phyloP scores from a whole-genome alignment of 1,284 basidiomycete genomes.

The Leccinum laetum region DNA sequence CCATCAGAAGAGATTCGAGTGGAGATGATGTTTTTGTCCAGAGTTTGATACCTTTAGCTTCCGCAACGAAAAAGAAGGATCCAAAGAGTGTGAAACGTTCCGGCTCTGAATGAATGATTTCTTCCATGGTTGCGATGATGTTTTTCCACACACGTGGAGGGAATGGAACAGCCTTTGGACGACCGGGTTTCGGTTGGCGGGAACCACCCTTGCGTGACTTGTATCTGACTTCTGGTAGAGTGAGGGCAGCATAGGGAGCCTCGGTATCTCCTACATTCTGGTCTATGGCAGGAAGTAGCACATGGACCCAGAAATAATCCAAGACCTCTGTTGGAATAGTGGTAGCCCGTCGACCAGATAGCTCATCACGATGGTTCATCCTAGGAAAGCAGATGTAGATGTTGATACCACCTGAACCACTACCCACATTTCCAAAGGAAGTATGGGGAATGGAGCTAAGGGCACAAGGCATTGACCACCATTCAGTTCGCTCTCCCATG shows the following conservation, averaged over 20 bases:
- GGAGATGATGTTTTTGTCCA: neutral
- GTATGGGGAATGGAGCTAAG: too few species aligned
- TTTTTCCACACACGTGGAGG: neutral
- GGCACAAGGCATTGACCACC: too few species aligned
- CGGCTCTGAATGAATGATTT: neutral
- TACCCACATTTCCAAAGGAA: too few species aligned
- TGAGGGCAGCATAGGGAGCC: neutral
- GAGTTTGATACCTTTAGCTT: slow-evolving; percentile 15
- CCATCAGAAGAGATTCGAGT: neutral
- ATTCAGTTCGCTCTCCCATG: too few species aligned
- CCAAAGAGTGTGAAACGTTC: slow-evolving; percentile 1
- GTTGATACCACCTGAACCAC: too few species aligned
- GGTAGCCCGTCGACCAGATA: neutral
- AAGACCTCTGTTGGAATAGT: slow-evolving; percentile 9
- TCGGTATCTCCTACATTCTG: neutral
- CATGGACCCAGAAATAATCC: slow-evolving; percentile 7
- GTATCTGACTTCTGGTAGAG: slow-evolving; percentile 1
- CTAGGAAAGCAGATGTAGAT: slow-evolving; percentile 12
- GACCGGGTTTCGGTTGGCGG: neutral
- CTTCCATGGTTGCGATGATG: neutral
- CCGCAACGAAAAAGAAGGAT: slow-evolving; percentile 18
- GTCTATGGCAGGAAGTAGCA: slow-evolving; percentile 13
- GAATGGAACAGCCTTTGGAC: too few species aligned
- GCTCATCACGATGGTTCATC: slow-evolving; percentile 16
- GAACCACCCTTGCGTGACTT: neutral